phyloP scores from a whole-genome alignment of 1,284 basidiomycete genomes.

The Pseudozyma thailandica region DNA sequence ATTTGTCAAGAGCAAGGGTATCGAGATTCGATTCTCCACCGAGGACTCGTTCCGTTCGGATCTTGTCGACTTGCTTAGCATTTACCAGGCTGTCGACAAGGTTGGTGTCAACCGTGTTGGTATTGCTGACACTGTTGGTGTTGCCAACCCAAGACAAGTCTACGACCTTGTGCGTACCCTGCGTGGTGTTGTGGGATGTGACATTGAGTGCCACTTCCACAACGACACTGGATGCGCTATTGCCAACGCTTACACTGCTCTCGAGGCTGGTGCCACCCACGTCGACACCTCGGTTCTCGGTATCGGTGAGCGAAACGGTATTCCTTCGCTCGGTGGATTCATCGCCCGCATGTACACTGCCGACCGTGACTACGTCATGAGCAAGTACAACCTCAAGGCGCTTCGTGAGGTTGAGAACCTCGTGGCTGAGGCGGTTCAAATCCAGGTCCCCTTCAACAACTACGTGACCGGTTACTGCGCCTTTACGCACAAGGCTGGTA shows the following conservation, averaged over 20 bases:
- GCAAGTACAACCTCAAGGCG: slow-evolving; percentile 98
- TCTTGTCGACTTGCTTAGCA: slow-evolving; percentile 95
- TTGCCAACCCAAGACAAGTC: slow-evolving; percentile 97
- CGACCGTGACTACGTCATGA: slow-evolving; percentile 97
- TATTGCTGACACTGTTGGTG: slow-evolving; percentile 98
- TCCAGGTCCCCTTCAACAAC: slow-evolving; percentile 97
- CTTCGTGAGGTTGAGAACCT: slow-evolving; percentile 98
- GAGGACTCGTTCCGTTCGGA: slow-evolving; percentile 99
- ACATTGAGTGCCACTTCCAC: slow-evolving; percentile 98
- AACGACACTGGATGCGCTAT: slow-evolving; percentile 95
- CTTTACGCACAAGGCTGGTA: slow-evolving; percentile 99
- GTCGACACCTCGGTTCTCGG: slow-evolving; percentile 89
- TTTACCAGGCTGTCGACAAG: slow-evolving; percentile 99
- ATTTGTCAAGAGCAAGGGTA: slow-evolving; percentile 99
- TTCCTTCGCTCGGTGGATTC: slow-evolving; percentile 96
- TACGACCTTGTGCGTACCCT: slow-evolving; percentile 98
- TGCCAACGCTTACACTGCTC: slow-evolving; percentile 97
- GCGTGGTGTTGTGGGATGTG: slow-evolving; percentile 78
- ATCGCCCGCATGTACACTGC: slow-evolving; percentile 88
- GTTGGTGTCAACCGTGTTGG: slow-evolving; percentile 99
- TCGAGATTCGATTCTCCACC: slow-evolving; percentile 99
- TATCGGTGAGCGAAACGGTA: slow-evolving; percentile 98
- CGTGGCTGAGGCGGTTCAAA: slow-evolving; percentile 97
- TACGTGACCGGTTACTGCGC: slow-evolving; percentile 91
- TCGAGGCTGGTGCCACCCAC: slow-evolving; percentile 98